These are phyloP conservation scores for Aspergillus amoenus DNA, from an alignment of 2,329 filamentous ascomycete genomes.

Conservation along the genomic window DNA sequence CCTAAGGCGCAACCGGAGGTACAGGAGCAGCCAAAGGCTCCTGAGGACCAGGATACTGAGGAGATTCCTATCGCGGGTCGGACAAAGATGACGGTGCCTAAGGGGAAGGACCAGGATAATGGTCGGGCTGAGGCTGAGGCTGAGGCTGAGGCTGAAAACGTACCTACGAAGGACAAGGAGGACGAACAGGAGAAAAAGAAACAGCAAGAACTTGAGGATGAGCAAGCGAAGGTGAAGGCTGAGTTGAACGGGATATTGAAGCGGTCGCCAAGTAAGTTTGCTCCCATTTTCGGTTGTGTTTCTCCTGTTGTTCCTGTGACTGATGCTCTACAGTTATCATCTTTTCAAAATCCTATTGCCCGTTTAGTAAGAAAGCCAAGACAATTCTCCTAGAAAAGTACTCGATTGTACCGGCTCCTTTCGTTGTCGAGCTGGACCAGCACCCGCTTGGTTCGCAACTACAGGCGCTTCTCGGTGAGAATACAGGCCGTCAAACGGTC, in stretches of 20 bases:
- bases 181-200: conserved; percentile 51
- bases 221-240: conserved; percentile 54
- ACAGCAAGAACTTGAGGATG: conserved; percentile 55
- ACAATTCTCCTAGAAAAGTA: conserved; percentile 80
- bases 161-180: conserved; percentile 20
- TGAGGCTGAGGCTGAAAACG: neutral
- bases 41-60: conserved; percentile 21
- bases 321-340: conserved; percentile 68
- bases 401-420: conserved; percentile 75
- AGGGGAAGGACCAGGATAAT: conserved; percentile 37
- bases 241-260: conserved; percentile 80
- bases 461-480: conserved; percentile 68
- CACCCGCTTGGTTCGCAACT: conserved; percentile 72
- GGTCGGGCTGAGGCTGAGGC: neutral
- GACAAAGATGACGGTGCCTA: conserved; percentile 50
- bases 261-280: conserved; percentile 71
- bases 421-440: conserved; percentile 85
- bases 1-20: conserved; percentile 27
- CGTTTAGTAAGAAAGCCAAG: conserved; percentile 82
- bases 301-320: neutral
- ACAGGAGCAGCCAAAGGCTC: neutral
- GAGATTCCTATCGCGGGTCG: conserved; percentile 55
- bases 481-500: conserved; percentile 80
- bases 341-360: conserved; percentile 94
- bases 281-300: neutral